phyloP scores from a whole-genome alignment of 2,329 filamentous ascomycete species.

The Fusarium chaquense region DNA sequence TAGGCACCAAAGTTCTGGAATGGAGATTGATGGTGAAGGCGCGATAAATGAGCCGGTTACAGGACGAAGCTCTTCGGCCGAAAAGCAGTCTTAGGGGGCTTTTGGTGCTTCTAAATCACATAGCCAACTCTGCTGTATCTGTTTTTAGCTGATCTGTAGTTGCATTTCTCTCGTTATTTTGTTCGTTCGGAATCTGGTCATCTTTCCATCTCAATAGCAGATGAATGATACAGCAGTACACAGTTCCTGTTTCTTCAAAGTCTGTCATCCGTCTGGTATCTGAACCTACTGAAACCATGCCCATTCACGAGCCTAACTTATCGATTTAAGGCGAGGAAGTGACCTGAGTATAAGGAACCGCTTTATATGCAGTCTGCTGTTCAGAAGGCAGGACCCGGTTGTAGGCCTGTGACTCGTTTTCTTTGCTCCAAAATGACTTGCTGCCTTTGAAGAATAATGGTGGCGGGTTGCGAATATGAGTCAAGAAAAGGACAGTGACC shows the following conservation, averaged over 20 bases:
- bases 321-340: constrained; percentile 1
- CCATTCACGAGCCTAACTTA: not conserved
- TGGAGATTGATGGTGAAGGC: constrained; percentile 32
- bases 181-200: not conserved
- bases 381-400: constrained; percentile 27
- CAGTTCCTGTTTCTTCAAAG: not conserved
- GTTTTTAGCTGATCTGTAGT: not conserved
- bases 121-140: not conserved
- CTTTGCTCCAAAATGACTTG: constrained; percentile 33
- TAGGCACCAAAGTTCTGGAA: constrained; percentile 7
- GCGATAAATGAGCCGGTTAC: constrained; percentile 16
- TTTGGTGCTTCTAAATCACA: not conserved
- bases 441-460: constrained; percentile 39
- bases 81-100: not conserved
- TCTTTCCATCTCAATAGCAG: not conserved
- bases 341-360: not conserved
- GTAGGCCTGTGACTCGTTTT: constrained; percentile 20
- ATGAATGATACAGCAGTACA: not conserved
- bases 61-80: not conserved
- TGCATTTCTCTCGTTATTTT: not conserved
- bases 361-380: constrained; percentile 24
- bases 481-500: constrained; percentile 50
- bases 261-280: not conserved
- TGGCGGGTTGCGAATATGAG: constrained; percentile 50
- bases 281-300: not conserved